These are phyloP conservation scores for Suhomyces panamericanus DNA, from an alignment of 1,139 yeast species.

Conservation along the genomic window DNA sequence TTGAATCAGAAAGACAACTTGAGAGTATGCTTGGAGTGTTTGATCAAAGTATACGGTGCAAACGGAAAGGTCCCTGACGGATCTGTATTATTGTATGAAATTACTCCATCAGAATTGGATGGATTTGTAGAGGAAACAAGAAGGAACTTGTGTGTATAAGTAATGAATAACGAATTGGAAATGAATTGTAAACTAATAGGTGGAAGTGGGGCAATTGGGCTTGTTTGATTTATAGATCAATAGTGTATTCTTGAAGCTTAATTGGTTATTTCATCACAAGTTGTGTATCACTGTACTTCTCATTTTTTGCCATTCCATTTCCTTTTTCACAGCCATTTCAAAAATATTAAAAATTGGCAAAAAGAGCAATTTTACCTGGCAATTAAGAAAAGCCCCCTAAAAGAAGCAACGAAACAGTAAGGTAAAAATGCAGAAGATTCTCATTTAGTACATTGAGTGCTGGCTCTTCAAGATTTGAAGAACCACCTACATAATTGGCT, in stretches of 20 bases:
- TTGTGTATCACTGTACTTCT: not conserved
- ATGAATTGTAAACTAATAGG: not conserved
- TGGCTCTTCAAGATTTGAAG: no score
- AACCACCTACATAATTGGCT: no score
- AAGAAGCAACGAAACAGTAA: no score
- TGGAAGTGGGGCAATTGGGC: not conserved
- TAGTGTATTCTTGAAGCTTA: no score
- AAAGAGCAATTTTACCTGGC: no score
- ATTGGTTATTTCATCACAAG: no score
- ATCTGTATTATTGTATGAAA: slow-evolving; percentile 24
- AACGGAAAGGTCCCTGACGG: slow-evolving; percentile 22
- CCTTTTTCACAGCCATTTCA: not conserved
- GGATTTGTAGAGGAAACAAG: slow-evolving; percentile 17
- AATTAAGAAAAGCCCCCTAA: no score
- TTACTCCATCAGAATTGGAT: slow-evolving; percentile 22
- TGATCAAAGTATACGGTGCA: slow-evolving; percentile 15
- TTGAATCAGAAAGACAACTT: slow-evolving; percentile 27
- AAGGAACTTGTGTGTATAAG: slow-evolving; percentile 6
- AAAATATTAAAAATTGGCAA: not conserved
- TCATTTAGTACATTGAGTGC: no score
- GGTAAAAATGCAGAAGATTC: no score
- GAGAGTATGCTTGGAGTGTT: slow-evolving; percentile 24
- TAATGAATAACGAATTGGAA: slow-evolving; percentile 1
- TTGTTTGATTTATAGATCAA: no score
- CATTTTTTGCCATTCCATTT: no score